Evolutionary conservation across 345 rosid genomes (phyloP), one percentile per base, ranked within the genome.

Genomic region (Nephelium lappaceum): DNA sequence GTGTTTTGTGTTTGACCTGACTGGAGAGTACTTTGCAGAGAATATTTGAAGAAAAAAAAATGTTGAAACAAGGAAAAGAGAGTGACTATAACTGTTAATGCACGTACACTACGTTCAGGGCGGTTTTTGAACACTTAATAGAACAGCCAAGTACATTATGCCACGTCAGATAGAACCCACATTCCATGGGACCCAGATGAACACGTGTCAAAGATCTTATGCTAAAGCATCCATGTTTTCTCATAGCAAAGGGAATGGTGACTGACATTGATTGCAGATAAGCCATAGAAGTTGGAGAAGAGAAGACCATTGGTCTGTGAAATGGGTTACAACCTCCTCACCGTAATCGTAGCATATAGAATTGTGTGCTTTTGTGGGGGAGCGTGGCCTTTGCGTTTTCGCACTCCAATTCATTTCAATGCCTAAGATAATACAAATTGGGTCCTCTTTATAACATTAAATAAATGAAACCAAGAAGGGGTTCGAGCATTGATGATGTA

Each of bases 281-380:
- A 23, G 83, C 57, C 86, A 86, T 86, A 67, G 93, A 83, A 91
- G 83, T 87, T 86, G 85, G 88, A 82, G 87, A 84, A 87, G 65
- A 58, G 81, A 73, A 78, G 95, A 92, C 88, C 86, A 85, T 79
- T 88, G 93, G 98, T 92, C 95, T 77, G 83, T 65, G 77, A 83
- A 92, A 91, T 85, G 86, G 97, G 87, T 71, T 83, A 89, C 97
- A 89, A 3, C 11, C 49, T 45, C 49, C 78, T 82, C 8, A 1
- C 64, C 43, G 10, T 16, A 7, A 18, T 64, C 57, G 83, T 86
- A 85, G 81, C 85, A 67, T 77, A 80, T 92, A 66, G 88, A 83
- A 79, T 45, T 45, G 85, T 78, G 92, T 80, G 89, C 86, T 21
- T 3, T n/a, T n/a, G n/a, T n/a, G n/a, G n/a, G n/a, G n/a, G n/a